Base-by-base conservation (phyloP, 2,329 filamentous ascomycete genomes). In the Monilinia fructigena region DNA sequence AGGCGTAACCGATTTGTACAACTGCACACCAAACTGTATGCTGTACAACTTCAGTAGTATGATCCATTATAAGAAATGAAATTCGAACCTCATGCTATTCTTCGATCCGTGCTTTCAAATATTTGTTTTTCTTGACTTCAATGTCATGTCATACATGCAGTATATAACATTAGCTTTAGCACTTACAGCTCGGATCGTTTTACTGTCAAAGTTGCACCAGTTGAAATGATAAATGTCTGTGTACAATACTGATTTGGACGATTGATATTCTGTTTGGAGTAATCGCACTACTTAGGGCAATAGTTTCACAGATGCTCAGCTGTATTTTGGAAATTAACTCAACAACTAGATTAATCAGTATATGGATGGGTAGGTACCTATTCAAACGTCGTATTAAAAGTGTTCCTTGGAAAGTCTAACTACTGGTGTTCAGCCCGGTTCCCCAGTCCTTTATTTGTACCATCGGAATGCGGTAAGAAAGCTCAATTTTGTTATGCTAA, bases 401-500 rank as follows among this genome's bases (percentile, higher is more conserved):
- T 35, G 14, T 47, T 47, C 2, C 16, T 20, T 20, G 26, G 8
- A 48, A 23, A 35, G 28, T 35, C 4, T 35, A 28, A 28, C 28
- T 28, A 35, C 31, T 35, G 4, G 11, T 14, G 23, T 35, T 38
- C 56, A 50, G 56, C 56, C 38, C 28, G 42, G 20, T 35, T 50
- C 47, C n/a, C 47, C 20, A 52, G 14, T 50, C 47, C 11, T 26
- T 20, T 12, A 6, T 20, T 18, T 12, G 14, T 31, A 47, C 16
- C 42, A 48, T 61, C 18, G 58, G 45, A 61, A 61, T 61, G 58
- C 8, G n/a, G 14, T 16, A 26, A 50, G 8, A 52, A 48, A 38
- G 45, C 5, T 50, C 31, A 14, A 26, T 50, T 35, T 35, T 6
- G 31, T 35, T 35, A 35, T 7, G 3, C 10, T 16, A 48, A 7